Evolutionary conservation across 805 yeast species (phyloP).

Genomic region (Metschnikowia aberdeeniae): DNA sequence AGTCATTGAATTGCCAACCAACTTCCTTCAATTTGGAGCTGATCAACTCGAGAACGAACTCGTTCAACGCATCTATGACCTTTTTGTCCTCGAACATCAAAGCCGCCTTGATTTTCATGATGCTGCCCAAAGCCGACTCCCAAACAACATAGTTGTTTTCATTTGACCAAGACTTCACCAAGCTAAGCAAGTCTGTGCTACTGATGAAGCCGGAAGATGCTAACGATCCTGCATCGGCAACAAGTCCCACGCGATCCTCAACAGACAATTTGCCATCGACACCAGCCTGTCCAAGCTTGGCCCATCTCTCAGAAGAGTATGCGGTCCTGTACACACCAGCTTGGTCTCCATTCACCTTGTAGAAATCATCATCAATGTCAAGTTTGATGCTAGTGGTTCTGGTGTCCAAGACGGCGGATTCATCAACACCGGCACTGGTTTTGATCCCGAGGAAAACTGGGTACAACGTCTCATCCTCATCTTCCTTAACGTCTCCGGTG

Average conservation of each 20-base stretch:
- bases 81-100: slow-evolving; percentile 52
- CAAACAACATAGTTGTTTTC: slow-evolving; percentile 66
- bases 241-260: slow-evolving; percentile 74
- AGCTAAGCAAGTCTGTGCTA: slow-evolving; percentile 55
- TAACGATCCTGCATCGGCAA: slow-evolving; percentile 73
- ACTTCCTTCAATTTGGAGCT: slow-evolving; percentile 48
- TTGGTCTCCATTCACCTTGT: slow-evolving; percentile 69
- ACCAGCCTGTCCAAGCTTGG: slow-evolving; percentile 59
- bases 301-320: slow-evolving; percentile 66
- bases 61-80: slow-evolving; percentile 45
- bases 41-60: slow-evolving; percentile 53
- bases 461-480: slow-evolving; percentile 65
- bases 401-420: slow-evolving; percentile 49
- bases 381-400: slow-evolving; percentile 42
- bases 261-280: slow-evolving; percentile 57
- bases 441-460: slow-evolving; percentile 69
- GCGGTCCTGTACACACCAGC: slow-evolving; percentile 74
- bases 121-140: slow-evolving; percentile 52
- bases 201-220: slow-evolving; percentile 68
- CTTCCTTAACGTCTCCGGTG: slow-evolving; percentile 72
- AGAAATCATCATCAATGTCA: slow-evolving; percentile 42
- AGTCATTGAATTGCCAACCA: slow-evolving; percentile 61
- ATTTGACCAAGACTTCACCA: slow-evolving; percentile 56
- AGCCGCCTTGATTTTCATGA: slow-evolving; percentile 47
- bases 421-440: slow-evolving; percentile 57